Evolutionary conservation across 768 basidiomycete genomes (phyloP).

Genomic region (Leccinum barrowsii): DNA sequence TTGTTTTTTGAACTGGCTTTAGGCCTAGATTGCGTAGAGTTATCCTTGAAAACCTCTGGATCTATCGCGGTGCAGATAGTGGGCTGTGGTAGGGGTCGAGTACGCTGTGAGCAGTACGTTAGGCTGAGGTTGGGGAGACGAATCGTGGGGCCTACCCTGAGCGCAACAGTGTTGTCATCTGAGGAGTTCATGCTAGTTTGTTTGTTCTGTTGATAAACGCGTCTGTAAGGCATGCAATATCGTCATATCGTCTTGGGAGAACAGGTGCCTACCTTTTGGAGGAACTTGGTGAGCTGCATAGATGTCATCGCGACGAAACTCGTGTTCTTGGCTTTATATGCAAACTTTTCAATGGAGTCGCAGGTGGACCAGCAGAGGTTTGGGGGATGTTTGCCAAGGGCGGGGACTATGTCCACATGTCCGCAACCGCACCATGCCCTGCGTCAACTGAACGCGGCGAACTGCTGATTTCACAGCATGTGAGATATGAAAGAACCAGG

Average conservation of each 20-base stretch:
- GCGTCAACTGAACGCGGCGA: slow-evolving; percentile 16
- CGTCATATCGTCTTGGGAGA: not conserved
- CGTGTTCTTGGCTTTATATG: slow-evolving; percentile 12
- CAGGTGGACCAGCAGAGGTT: not conserved
- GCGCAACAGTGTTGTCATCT: not conserved
- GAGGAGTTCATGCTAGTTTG: not conserved
- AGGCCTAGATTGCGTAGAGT: not conserved
- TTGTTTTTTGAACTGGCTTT: not conserved
- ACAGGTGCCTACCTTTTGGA: slow-evolving; percentile 12
- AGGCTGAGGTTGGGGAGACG: not conserved
- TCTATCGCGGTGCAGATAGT: slow-evolving; percentile 12
- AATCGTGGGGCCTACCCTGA: slow-evolving; percentile 4
- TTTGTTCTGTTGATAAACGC: not conserved
- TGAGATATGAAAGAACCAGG: not conserved
- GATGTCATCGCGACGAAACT: not conserved
- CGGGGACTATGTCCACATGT: not conserved
- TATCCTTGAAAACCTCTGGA: not conserved
- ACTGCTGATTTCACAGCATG: slow-evolving; percentile 10
- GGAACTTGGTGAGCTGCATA: not conserved
- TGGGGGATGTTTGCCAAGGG: slow-evolving; percentile 2
- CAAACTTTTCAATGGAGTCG: not conserved
- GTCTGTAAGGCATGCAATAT: not conserved
- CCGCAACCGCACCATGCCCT: not conserved
- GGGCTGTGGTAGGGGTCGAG: slow-evolving; percentile 2
- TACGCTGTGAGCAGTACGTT: slow-evolving; percentile 3